phyloP scores from a whole-genome alignment of 805 yeast species.

The Lipomyces mesembrius region DNA sequence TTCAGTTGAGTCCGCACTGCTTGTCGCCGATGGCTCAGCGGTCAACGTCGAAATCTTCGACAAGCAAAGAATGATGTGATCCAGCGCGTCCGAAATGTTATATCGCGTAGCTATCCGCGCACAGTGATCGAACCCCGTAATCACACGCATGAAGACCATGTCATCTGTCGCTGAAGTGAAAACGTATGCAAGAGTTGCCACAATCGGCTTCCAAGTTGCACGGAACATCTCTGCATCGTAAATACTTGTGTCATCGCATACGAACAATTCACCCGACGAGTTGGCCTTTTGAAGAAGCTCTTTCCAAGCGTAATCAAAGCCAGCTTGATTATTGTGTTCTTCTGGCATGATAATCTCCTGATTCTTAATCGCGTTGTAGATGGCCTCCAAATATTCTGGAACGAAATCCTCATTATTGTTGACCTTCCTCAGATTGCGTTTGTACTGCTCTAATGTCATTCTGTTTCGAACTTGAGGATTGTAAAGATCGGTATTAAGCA shows the following conservation, averaged over 20 bases:
- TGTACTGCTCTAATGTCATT: conserved; percentile 85
- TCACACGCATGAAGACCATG: conserved; percentile 81
- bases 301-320: conserved; percentile 78
- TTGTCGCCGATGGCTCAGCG: conserved; percentile 44
- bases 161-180: conserved; percentile 91
- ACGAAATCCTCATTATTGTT: conserved; percentile 77
- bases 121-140: conserved; percentile 85
- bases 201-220: conserved; percentile 63
- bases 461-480: conserved; percentile 84
- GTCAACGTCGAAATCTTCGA: conserved; percentile 71
- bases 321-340: conserved; percentile 89
- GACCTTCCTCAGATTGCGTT: conserved; percentile 78
- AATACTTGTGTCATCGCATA: conserved; percentile 44
- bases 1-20: conserved; percentile 34
- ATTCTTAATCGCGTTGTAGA: conserved; percentile 77
- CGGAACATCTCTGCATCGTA: conserved; percentile 77
- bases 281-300: conserved; percentile 42
- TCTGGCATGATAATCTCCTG: conserved; percentile 97
- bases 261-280: conserved; percentile 36
- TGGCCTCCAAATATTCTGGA: conserved; percentile 78
- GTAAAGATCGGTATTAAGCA: conserved; percentile 94
- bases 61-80: conserved; percentile 66
- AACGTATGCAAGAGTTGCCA: conserved; percentile 72
- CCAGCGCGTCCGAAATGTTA: conserved; percentile 60
- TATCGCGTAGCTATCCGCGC: conserved; percentile 75